Evolutionary conservation across 2,329 filamentous ascomycete species (phyloP).

Genomic region (Colletotrichum gigasporum): DNA sequence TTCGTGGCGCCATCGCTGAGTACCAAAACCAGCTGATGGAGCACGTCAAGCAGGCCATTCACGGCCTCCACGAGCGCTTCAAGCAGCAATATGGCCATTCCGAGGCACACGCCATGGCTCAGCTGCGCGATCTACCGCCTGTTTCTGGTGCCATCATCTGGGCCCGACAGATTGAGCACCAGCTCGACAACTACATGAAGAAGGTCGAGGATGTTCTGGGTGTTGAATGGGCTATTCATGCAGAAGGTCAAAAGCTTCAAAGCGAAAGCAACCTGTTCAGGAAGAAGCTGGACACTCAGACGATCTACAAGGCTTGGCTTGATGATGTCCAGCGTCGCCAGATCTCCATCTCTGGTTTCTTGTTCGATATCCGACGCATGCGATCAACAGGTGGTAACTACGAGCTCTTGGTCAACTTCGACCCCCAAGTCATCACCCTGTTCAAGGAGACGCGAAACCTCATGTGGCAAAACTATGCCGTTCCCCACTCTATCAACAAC

Average conservation of each 20-base stretch:
- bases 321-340: constrained; percentile 89
- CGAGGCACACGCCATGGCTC: constrained; percentile 97
- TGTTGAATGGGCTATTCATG: constrained; percentile 91
- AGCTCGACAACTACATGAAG: constrained; percentile 96
- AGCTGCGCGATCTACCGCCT: constrained; percentile 92
- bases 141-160: constrained; percentile 98
- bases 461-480: constrained; percentile 92
- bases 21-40: constrained; percentile 99
- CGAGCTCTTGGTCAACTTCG: constrained; percentile 94
- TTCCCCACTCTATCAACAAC: constrained; percentile 93
- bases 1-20: constrained; percentile 95
- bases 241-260: constrained; percentile 93
- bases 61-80: constrained; percentile 92
- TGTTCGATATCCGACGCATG: constrained; percentile 90
- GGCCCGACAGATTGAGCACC: constrained; percentile 95
- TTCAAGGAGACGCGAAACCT: constrained; percentile 99
- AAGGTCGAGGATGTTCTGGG: constrained; percentile 99
- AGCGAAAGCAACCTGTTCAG: constrained; percentile 93
- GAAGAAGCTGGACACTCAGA: constrained; percentile 92
- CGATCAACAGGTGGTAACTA: constrained; percentile 89
- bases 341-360: constrained; percentile 88
- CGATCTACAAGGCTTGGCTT: constrained; percentile 96
- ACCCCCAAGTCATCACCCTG: constrained; percentile 93
- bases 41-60: constrained; percentile 96
- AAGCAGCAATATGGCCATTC: constrained; percentile 99